Evolutionary conservation across 805 yeast genomes (phyloP).

Genomic region (Kodamaea neixiangensis): DNA sequence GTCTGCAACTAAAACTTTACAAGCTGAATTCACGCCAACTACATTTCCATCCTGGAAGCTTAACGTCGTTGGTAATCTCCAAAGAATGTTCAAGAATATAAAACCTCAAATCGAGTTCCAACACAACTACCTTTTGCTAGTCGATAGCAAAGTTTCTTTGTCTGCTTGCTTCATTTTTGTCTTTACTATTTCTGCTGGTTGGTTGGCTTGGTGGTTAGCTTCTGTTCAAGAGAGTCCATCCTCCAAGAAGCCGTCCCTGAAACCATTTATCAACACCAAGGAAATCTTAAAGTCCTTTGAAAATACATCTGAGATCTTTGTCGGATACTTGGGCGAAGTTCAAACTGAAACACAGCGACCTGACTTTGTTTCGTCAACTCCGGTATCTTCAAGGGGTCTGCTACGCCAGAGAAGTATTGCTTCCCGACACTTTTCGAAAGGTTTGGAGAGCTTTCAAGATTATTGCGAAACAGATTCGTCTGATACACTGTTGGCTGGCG

Average conservation of each 20-base stretch:
- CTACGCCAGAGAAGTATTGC: not conserved
- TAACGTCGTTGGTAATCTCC: not conserved
- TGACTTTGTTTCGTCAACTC: not conserved
- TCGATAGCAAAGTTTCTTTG: not conserved
- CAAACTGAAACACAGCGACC: not conserved
- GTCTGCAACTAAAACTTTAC: not conserved
- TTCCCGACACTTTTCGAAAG: no score
- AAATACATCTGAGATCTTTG: not conserved
- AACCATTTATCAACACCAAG: not conserved
- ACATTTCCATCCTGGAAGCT: not conserved
- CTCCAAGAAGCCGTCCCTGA: not conserved
- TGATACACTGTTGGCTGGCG: not conserved
- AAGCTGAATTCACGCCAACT: not conserved
- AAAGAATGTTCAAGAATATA: not conserved
- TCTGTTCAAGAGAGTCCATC: not conserved
- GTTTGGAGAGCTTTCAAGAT: not conserved
- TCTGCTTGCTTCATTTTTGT: not conserved
- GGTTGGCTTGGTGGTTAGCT: not conserved
- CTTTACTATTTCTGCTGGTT: not conserved
- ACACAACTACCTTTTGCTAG: not conserved
- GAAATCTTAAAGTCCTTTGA: not conserved
- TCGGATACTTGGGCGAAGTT: not conserved
- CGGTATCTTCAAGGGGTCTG: not conserved
- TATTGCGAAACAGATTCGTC: not conserved
- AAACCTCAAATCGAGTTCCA: not conserved